Base-by-base conservation (phyloP, 2,329 filamentous ascomycete species). In the Venturia effusa region DNA sequence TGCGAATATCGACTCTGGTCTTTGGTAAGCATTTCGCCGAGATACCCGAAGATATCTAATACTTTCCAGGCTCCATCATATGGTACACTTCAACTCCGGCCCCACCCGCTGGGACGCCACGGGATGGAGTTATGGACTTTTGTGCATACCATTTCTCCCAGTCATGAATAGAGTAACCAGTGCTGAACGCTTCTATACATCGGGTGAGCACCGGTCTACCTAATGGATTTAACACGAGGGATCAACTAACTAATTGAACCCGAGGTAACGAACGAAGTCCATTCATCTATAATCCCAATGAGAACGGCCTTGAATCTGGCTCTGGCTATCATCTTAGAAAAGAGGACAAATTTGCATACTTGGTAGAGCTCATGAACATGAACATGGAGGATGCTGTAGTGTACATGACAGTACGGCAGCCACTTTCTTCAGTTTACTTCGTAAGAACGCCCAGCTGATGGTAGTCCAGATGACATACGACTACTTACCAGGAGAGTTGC, bases 291-390 rank as follows among this genome's bases (percentile, higher is more conserved):
- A 59, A 63, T 39, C 10, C 43, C 10, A 24, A 64, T 19, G 27
- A 64, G 22, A 27, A 27, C 10, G 43, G 41, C 17, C 39, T 34
- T 5, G n/a, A 32, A 24, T 34, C 32, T 32, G 55, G 43, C 17
- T 24, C 48, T 11, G 61, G 64, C 19, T 64, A 64, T 34, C 43
- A 63, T 51, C n/a, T 64, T 27, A 27, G 27, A 13, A 22, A 15
- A 4, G 22, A 48, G 22, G 63, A 64, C 32, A 37, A 48, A 34
- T 64, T 64, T 24, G 22, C 27, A 24, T 54, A 43, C 17, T 24
- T 64, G 24, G 63, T 64, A 7, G 63, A 64, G 8, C 40, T 64
- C 15, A 64, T 64, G 59, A 64, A 64, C 40, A 62, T 62, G 59
- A 64, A 64, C 40, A 54, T 62, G 40, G 41, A 63, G 27, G 63